Base-by-base conservation (phyloP, 2,329 filamentous ascomycete species). In the Penicillium sp. region DNA sequence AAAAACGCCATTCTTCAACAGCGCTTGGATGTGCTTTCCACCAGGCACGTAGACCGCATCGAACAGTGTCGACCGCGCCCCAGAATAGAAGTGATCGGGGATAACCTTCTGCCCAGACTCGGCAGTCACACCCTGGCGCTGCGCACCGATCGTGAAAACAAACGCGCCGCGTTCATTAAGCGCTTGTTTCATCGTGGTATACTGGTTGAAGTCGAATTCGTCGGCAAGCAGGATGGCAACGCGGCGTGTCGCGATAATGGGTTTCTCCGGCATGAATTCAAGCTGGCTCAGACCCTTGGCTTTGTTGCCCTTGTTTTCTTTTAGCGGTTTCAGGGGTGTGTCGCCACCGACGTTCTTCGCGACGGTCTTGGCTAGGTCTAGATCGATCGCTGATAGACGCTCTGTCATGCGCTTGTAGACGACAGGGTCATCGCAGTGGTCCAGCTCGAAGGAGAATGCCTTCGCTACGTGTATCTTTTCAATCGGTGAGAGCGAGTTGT, bases 51-150 rank as follows among this genome's bases (percentile, higher is more conserved):
- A 92, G 29, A 92, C 69, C 0, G 89, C 86, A 69, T 94, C 90
- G 61, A 93, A 93, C 80, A 94, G 85, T 35, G 87, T 76, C 5
- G 86, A 90, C 16, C 90, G 84, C 82, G 89, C 86, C 0, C 89
- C 90, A 63, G 92, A 88, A 48, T 93, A 84, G 69, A 92, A 88
- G 69, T 94, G 89, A 63, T 92, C 87, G 0, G 90, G 86, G 24
- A 82, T 74, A 0, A 89, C 74, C 46, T 80, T 80, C 60, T 83
- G 79, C 57, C 83, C 82, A 8, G 83, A 83, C 0, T 81, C 82
- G 7, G 87, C 82, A 51, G 79, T 86, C 57, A 93, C 84, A 32
- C 85, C 80, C 38, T 84, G 85, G 7, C 90, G 83, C 20, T 85
- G 83, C 0, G 88, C 80, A 1, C 81, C 88, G 48, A 95, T 89